Evolutionary conservation across 2,329 filamentous ascomycete genomes (phyloP).

Genomic region (Didymella arachidicola): DNA sequence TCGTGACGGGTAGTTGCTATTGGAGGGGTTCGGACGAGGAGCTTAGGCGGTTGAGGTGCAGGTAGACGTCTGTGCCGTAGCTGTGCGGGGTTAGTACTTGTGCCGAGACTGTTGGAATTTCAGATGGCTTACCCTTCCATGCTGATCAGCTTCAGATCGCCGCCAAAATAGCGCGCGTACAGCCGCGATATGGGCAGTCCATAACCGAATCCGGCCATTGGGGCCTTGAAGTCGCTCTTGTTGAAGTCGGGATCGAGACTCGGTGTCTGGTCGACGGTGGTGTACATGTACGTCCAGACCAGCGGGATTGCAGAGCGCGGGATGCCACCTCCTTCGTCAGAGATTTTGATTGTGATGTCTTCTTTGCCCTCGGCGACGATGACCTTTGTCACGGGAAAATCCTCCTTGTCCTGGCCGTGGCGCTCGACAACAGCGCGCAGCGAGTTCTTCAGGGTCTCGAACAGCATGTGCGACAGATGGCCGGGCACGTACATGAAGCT

Average conservation of each 20-base stretch:
- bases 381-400: conserved; percentile 95
- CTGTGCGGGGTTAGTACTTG: conserved; percentile 56
- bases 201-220: conserved; percentile 99
- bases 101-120: conserved; percentile 20
- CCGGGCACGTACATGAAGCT: conserved; percentile 99
- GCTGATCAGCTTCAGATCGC: conserved; percentile 95
- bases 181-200: conserved; percentile 91
- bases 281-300: conserved; percentile 99
- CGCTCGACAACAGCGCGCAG: conserved; percentile 95
- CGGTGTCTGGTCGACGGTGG: conserved; percentile 94
- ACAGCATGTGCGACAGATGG: conserved; percentile 99
- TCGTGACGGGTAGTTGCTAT: conserved; percentile 90
- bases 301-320: conserved; percentile 90
- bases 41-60: conserved; percentile 94
- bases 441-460: conserved; percentile 98
- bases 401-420: conserved; percentile 92
- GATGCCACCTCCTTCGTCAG: conserved; percentile 95
- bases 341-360: conserved; percentile 98
- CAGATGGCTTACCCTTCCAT: conserved; percentile 91
- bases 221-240: conserved; percentile 98
- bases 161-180: conserved; percentile 96
- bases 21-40: conserved; percentile 96
- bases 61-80: conserved; percentile 97
- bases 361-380: conserved; percentile 98
- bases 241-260: conserved; percentile 97